Evolutionary conservation across 257 asterid genomes (phyloP).

Genomic region (Eucommia ulmoides): DNA sequence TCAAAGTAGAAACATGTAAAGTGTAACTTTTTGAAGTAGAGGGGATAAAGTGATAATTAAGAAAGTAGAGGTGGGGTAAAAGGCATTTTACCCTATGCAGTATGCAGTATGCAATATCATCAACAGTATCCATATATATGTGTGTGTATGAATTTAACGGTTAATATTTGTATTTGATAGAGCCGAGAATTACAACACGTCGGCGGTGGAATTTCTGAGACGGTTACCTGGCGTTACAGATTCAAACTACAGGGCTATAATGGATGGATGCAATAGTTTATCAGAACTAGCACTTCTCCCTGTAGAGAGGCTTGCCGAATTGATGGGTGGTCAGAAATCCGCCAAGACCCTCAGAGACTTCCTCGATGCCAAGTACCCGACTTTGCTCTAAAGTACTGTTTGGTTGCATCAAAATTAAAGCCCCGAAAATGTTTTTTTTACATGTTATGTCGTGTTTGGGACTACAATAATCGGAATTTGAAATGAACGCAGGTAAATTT

Average conservation of each 20-base stretch:
- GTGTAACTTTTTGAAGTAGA: too few relatives aligned
- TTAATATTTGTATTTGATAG: conserved; percentile 24
- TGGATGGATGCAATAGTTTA: conserved; percentile 76
- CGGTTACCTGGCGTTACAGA: conserved; percentile 93
- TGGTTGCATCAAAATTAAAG: too few relatives aligned
- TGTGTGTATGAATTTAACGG: conserved; percentile 2
- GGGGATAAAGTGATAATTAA: too few relatives aligned
- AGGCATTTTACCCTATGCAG: too few relatives aligned
- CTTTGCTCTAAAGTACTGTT: conserved; percentile 71
- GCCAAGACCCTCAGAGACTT: conserved; percentile 86
- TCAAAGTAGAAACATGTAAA: too few relatives aligned
- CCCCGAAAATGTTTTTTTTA: too few relatives aligned
- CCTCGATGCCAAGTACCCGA: conserved; percentile 93
- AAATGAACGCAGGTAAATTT: too few relatives aligned
- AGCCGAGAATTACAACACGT: conserved; percentile 85
- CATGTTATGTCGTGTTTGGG: too few relatives aligned
- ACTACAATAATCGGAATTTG: too few relatives aligned
- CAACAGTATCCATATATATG: too few relatives aligned
- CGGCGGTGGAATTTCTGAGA: conserved; percentile 89
- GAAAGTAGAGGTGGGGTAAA: too few relatives aligned
- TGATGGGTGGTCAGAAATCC: conserved; percentile 86
- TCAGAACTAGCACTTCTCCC: conserved; percentile 84
- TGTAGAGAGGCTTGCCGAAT: conserved; percentile 48
- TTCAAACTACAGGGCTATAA: conserved; percentile 69
- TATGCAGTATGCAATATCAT: too few relatives aligned